Evolutionary conservation across 2,329 filamentous ascomycete species (phyloP), one percentile per base, ranked within the genome.

Genomic region (Ceratocystis smalleyi): DNA sequence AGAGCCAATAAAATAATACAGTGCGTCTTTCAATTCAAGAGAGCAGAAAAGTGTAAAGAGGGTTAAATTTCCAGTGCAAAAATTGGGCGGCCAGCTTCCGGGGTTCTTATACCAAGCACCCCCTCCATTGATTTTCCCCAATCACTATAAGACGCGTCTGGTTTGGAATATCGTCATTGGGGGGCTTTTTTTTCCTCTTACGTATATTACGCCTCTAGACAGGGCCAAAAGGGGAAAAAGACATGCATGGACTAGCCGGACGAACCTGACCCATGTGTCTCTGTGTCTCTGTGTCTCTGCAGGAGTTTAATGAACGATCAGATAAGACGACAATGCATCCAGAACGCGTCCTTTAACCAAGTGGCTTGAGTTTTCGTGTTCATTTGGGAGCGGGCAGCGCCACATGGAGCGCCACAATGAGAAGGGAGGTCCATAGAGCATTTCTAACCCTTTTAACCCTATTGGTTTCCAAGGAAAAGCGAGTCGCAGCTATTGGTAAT

Each of bases 241-340:
- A 27, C 24, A 40, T 57, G 32, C 54, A 32, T 32, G 59, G 54
- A 27, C 61, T 61, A 61, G 30, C 55, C 22, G 45, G 43, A 27
- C 27, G 12, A 57, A 35, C 17, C 24, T 17, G 51, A 30, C 24
- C 35, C 51, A 55, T 55, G 49, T 54, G 51, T 27, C 15, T 55
- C 10, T 30, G 30, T n/a, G n/a, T n/a, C n/a, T n/a, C n/a, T 55
- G 49, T 54, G 51, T 27, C 15, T 55, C 10, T 30, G 30, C 51
- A 57, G 51, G 51, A 57, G 51, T 57, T 57, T 57, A 57, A 57
- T 57, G 51, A 24, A 17, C 12, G 51, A 57, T 57, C 27, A 57
- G 51, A 57, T 57, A 57, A 57, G 51, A 57, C 17, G 27, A 8
- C 51, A 40, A 12, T 40, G 27, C 12, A 57, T 30, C 51, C 30